A percentile compares a stretch with the other conserved stretches of the same genome.
Evolutionary conservation across 2,329 filamentous ascomycete species (phyloP).

Genomic region (Aspergillus carbonarius): DNA sequence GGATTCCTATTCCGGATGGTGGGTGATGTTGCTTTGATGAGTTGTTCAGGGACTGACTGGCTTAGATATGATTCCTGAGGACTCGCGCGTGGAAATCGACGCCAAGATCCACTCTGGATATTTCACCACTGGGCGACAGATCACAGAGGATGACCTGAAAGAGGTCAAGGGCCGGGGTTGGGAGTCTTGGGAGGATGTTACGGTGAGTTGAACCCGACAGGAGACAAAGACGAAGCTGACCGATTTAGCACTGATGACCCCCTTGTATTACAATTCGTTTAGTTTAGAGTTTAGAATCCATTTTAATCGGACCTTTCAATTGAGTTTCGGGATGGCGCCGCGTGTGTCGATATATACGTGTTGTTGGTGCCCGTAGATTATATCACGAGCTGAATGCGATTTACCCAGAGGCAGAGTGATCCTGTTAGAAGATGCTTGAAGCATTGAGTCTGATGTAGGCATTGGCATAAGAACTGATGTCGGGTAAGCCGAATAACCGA

Average conservation of each 20-base stretch:
- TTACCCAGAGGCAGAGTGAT: too few species aligned
- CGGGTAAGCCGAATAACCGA: not conserved
- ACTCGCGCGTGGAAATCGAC: constrained; percentile 97
- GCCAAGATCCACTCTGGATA: constrained; percentile 93
- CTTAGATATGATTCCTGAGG: constrained; percentile 80
- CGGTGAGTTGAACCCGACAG: constrained; percentile 19
- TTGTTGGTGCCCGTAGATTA: too few species aligned
- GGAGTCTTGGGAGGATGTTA: constrained; percentile 65
- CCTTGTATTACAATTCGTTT: not conserved
- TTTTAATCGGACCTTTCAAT: not conserved
- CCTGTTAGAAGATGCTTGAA: too few species aligned
- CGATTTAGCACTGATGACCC: not conserved
- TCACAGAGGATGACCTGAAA: constrained; percentile 81
- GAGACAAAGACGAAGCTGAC: not conserved
- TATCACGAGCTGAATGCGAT: too few species aligned
- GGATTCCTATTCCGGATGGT: constrained; percentile 80
- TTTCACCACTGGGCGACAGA: constrained; percentile 84
- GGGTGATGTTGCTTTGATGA: not conserved
- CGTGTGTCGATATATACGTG: not conserved
- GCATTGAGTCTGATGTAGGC: too few species aligned
- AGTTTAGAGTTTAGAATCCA: not conserved
- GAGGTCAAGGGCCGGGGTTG: constrained; percentile 87
- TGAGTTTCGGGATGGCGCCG: not conserved
- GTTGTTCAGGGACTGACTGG: not conserved
- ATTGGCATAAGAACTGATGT: too few species aligned